phyloP scores from a whole-genome alignment of 306 rosid genomes.

The Cicer chorassanicum region DNA sequence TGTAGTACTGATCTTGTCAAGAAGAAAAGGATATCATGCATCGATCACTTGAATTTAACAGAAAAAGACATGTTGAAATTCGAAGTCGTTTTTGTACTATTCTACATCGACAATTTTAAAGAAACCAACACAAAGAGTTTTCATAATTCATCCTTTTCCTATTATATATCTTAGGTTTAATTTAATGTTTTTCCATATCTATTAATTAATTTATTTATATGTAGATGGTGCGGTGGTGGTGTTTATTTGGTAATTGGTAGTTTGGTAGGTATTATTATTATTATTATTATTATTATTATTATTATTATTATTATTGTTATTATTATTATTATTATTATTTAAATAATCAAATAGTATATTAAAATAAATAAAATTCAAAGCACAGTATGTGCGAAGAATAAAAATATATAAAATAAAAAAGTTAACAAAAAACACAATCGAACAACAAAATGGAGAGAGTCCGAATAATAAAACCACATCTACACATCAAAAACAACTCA shows the following conservation, averaged over 20 bases:
- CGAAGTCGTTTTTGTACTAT: neutral
- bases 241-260: constrained; percentile 7
- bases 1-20: too few species aligned
- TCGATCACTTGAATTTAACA: neutral
- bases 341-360: too few species aligned
- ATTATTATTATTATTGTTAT: too few species aligned
- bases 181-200: neutral
- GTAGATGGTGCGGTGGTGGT: neutral
- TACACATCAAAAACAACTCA: too few species aligned
- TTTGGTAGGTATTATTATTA: neutral
- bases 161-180: neutral
- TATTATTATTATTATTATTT: too few species aligned
- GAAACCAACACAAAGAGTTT: neutral
- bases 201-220: neutral
- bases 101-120: neutral
- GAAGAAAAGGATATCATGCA: neutral
- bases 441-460: too few species aligned
- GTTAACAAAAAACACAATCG: too few species aligned
- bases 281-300: neutral
- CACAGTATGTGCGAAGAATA: too few species aligned
- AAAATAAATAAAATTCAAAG: too few species aligned
- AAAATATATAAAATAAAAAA: too few species aligned
- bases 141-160: neutral
- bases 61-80: neutral
- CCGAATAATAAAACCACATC: too few species aligned